phyloP scores from a whole-genome alignment of 495 filamentous ascomycete genomes.

The Penicillium ucsense region DNA sequence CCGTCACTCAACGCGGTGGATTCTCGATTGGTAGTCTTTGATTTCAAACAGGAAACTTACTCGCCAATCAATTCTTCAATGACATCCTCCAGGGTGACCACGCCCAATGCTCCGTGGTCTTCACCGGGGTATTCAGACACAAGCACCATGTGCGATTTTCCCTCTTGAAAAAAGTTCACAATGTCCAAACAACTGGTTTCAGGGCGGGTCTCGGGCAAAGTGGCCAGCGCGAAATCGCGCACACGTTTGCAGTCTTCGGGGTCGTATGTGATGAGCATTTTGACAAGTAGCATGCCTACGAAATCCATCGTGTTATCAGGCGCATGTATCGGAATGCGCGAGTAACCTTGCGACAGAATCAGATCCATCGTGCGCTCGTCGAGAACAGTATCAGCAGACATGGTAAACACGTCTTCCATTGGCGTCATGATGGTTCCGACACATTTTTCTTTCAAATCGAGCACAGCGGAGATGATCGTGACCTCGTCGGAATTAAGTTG shows the following conservation, averaged over 20 bases:
- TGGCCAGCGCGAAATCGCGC: constrained; percentile 82
- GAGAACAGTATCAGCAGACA: constrained; percentile 83
- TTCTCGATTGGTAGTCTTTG: constrained; percentile 13
- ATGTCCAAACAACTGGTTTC: constrained; percentile 96
- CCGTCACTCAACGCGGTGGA: too few relatives aligned
- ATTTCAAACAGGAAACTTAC: constrained; percentile 42
- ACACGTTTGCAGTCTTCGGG: constrained; percentile 83
- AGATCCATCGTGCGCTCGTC: constrained; percentile 88
- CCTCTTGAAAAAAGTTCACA: constrained; percentile 98
- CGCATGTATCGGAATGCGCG: constrained; percentile 86
- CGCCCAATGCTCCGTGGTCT: constrained; percentile 79
- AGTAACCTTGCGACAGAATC: constrained; percentile 89
- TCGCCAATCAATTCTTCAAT: constrained; percentile 98
- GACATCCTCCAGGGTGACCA: constrained; percentile 93
- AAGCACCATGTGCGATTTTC: constrained; percentile 97
- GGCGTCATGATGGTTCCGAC: constrained; percentile 96
- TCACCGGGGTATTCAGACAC: constrained; percentile 86
- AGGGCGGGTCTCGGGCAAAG: constrained; percentile 85
- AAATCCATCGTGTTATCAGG: constrained; percentile 79
- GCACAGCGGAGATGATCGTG: constrained; percentile 92
- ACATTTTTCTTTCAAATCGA: constrained; percentile 93
- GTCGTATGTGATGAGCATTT: constrained; percentile 97
- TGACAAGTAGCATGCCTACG: constrained; percentile 94
- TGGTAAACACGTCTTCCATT: constrained; percentile 92
- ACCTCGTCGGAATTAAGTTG: constrained; percentile 95